Conservation (phyloP, 2,329 filamentous ascomycete genomes). For the Basipetospora chlamydospora region DNA sequence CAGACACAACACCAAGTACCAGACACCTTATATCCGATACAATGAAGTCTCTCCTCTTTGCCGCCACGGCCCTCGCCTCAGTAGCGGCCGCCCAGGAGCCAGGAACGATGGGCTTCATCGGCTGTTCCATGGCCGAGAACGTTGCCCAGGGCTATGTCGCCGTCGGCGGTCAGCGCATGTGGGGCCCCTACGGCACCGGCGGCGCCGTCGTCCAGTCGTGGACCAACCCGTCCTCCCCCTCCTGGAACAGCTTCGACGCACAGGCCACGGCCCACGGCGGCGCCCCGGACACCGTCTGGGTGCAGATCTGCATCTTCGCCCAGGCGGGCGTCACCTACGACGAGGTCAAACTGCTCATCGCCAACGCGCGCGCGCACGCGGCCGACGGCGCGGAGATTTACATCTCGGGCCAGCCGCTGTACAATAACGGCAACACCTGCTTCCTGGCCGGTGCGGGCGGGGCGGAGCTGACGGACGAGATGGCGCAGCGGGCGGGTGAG, state of each 20-base stretch:
- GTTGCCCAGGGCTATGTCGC: conserved; percentile 3
- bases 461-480: conserved; percentile 12
- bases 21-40: no score
- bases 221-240: conserved; percentile 1
- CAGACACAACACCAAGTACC: no score
- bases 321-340: conserved; percentile 14
- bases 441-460: conserved; percentile 12
- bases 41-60: no score
- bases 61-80: no score
- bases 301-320: conserved; percentile 17
- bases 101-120: conserved; percentile 6
- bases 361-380: conserved; percentile 15
- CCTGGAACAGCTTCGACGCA: conserved; percentile 1
- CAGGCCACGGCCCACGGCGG: conserved; percentile 1
- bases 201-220: conserved; percentile 2
- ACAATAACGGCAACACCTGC: conserved; percentile 12
- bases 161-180: conserved; percentile 3
- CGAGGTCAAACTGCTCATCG: conserved; percentile 15
- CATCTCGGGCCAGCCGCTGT: conserved; percentile 17
- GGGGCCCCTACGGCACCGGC: conserved; percentile 4
- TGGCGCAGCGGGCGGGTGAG: conserved; percentile 13
- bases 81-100: no score
- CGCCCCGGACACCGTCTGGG: conserved; percentile 5
- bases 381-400: conserved; percentile 13
- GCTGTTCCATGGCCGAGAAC: conserved; percentile 5